Conservation (phyloP, 768 basidiomycete species). For the Lactarius tabidus region DNA sequence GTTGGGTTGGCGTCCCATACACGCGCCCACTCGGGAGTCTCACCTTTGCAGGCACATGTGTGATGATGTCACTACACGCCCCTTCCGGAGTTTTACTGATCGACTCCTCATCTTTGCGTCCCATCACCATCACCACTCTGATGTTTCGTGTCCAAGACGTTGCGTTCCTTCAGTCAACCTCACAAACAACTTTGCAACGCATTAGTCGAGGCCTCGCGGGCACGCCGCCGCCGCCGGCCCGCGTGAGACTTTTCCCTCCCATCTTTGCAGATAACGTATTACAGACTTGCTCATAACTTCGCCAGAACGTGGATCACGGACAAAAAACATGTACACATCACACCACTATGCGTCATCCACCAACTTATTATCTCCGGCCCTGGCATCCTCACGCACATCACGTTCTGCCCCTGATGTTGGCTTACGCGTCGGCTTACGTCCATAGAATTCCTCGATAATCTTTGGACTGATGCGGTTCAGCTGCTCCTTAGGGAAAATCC, state of each 20-base stretch:
- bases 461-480: constrained; percentile 97
- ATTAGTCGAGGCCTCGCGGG: neutral
- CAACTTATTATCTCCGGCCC: constrained; percentile 55
- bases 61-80: constrained; percentile 20
- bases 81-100: constrained; percentile 14
- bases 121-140: neutral
- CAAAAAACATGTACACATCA: constrained; percentile 5
- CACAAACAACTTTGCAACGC: neutral
- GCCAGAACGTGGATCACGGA: constrained; percentile 24
- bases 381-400: constrained; percentile 36
- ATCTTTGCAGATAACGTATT: neutral
- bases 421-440: constrained; percentile 73
- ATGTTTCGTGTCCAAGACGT: neutral
- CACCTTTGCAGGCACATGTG: constrained; percentile 11
- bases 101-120: neutral
- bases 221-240: neutral
- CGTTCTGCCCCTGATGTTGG: constrained; percentile 43
- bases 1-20: constrained; percentile 3
- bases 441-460: constrained; percentile 93
- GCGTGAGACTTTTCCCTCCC: neutral
- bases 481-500: constrained; percentile 98
- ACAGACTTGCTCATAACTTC: constrained; percentile 15
- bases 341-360: constrained; percentile 45
- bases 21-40: constrained; percentile 4
- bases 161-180: neutral